Conservation (phyloP, 306 rosid species). For the Leucaena leucocephala region DNA sequence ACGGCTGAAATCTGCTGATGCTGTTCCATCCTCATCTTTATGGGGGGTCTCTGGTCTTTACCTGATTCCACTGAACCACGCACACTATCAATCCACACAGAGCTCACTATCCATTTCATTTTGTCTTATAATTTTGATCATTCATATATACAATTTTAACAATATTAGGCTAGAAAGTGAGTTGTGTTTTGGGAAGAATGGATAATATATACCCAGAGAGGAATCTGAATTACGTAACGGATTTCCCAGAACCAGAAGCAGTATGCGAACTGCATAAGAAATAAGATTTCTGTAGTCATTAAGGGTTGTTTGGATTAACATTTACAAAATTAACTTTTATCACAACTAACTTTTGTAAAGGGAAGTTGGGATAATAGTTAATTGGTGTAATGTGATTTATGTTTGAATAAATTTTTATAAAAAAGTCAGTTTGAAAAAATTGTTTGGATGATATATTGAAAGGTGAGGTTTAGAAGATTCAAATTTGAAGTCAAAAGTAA, state of each 20-base stretch:
- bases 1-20: constrained; percentile 47
- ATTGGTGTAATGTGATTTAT: no score
- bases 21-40: constrained; percentile 3
- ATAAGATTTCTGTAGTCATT: neutral
- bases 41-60: constrained; percentile 21
- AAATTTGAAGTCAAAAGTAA: no score
- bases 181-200: constrained; percentile 17
- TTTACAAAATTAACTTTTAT: no score
- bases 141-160: constrained; percentile 3
- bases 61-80: constrained; percentile 16
- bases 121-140: constrained; percentile 27
- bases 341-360: no score
- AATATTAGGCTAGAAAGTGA: constrained; percentile 30
- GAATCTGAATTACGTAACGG: constrained; percentile 10
- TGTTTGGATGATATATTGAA: no score
- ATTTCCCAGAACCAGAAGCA: constrained; percentile 12
- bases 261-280: neutral
- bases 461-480: no score
- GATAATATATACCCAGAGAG: constrained; percentile 4
- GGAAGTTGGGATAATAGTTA: no score
- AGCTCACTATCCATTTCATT: constrained; percentile 13
- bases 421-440: no score
- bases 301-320: no score
- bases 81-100: neutral
- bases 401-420: no score